phyloP scores from a whole-genome alignment of 2,329 filamentous ascomycete species.

The Ophiostoma sp. region DNA sequence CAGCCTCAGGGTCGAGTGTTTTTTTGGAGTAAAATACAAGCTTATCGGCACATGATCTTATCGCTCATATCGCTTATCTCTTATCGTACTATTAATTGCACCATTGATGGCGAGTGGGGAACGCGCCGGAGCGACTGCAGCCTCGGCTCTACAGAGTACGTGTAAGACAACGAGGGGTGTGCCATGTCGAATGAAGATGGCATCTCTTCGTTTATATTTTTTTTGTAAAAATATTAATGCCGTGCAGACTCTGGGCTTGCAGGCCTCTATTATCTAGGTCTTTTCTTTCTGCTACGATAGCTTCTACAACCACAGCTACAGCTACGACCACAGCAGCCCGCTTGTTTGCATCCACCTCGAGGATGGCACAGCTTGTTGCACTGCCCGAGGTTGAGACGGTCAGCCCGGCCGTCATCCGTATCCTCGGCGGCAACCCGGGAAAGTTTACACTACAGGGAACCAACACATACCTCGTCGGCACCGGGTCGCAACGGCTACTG shows the following conservation, averaged over 20 bases:
- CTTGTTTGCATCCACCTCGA: not conserved
- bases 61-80: conserved; percentile 22
- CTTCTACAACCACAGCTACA: not conserved
- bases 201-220: not conserved
- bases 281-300: not conserved
- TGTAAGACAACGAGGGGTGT: conserved; percentile 11
- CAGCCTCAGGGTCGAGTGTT: not conserved
- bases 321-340: not conserved
- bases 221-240: not conserved
- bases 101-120: conserved; percentile 5
- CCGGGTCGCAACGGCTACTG: conserved; percentile 65
- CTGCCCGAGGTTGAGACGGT: conserved; percentile 73
- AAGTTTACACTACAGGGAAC: conserved; percentile 76
- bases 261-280: not conserved
- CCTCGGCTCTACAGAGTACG: not conserved
- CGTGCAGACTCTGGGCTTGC: not conserved
- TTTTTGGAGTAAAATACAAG: conserved; percentile 13
- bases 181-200: not conserved
- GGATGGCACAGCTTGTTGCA: conserved; percentile 49
- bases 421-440: conserved; percentile 84
- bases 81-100: conserved; percentile 21
- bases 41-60: conserved; percentile 28
- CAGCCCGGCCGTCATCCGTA: conserved; percentile 71
- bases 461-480: conserved; percentile 90
- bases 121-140: not conserved